Conservation (phyloP, 2,329 filamentous ascomycete genomes). For the Balansia obtecta region DNA sequence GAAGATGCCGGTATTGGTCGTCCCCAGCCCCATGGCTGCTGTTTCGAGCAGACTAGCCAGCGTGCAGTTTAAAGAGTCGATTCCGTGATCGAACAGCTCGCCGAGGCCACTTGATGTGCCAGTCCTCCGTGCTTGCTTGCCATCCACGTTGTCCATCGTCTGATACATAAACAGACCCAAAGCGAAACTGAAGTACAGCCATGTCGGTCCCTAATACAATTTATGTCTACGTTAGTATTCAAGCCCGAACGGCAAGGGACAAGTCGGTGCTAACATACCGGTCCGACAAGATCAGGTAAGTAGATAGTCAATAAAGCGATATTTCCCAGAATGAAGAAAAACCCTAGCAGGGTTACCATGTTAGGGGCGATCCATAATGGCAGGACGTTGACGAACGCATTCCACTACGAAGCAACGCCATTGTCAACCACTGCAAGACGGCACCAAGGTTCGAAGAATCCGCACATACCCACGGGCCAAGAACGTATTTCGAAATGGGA, state of each 20-base stretch:
- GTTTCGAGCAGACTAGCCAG: conserved; percentile 83
- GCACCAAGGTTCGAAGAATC: background rate
- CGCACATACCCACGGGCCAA: conserved; percentile 82
- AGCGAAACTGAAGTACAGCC: conserved; percentile 94
- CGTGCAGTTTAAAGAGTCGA: conserved; percentile 96
- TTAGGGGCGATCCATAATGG: conserved; percentile 96
- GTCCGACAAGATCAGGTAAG: conserved; percentile 83
- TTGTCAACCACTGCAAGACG: conserved; percentile 1
- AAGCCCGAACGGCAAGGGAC: background rate
- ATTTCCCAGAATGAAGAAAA: conserved; percentile 86
- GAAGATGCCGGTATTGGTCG: conserved; percentile 74
- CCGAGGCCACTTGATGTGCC: conserved; percentile 90
- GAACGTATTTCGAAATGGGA: conserved; percentile 81
- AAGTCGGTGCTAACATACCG: conserved; percentile 42
- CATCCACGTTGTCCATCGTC: conserved; percentile 98
- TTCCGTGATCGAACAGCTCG: conserved; percentile 96
- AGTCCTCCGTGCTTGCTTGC: conserved; percentile 90
- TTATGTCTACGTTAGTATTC: background rate
- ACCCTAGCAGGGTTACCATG: conserved; percentile 91
- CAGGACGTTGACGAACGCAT: conserved; percentile 81
- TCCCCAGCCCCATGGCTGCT: conserved; percentile 83
- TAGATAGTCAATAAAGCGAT: conserved; percentile 60
- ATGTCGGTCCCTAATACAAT: conserved; percentile 56
- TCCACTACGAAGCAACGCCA: conserved; percentile 56
- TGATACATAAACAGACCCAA: conserved; percentile 97